These are phyloP conservation scores for Colletotrichum sidae DNA, from an alignment of 2,329 filamentous ascomycete species.

Conservation along the genomic window DNA sequence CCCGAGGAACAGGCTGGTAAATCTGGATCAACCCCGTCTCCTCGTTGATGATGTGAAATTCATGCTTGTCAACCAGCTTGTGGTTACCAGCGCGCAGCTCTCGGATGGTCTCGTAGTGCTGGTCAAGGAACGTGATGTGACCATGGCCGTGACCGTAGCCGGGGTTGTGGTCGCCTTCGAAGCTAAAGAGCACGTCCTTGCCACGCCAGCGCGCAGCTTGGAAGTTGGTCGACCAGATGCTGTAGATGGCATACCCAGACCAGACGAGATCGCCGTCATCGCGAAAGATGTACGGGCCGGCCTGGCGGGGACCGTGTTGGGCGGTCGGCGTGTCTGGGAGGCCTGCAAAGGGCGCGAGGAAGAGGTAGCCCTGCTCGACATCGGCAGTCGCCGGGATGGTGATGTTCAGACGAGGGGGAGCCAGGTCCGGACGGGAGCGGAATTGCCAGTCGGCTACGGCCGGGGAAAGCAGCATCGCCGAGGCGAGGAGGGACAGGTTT, in stretches of 20 bases:
- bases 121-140: conserved; percentile 63
- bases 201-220: conserved; percentile 62
- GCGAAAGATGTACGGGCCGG: conserved; percentile 66
- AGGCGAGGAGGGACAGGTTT: not conserved
- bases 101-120: conserved; percentile 65
- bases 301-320: conserved; percentile 60
- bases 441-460: conserved; percentile 38
- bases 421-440: conserved; percentile 43
- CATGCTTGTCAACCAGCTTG: conserved; percentile 64
- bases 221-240: conserved; percentile 66
- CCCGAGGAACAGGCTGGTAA: conserved; percentile 60
- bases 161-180: conserved; percentile 64
- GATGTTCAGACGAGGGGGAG: conserved; percentile 51
- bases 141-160: conserved; percentile 66
- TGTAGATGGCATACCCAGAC: conserved; percentile 66
- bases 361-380: conserved; percentile 57
- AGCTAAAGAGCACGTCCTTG: conserved; percentile 63
- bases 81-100: conserved; percentile 64
- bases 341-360: conserved; percentile 54
- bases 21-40: conserved; percentile 65
- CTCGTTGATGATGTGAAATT: conserved; percentile 65
- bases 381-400: conserved; percentile 54
- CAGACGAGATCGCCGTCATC: conserved; percentile 67
- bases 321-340: conserved; percentile 46
- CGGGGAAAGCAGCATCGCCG: not conserved